These are phyloP conservation scores for Agrostemma githago DNA, from an alignment of 148 eudicot species.

Conservation along the genomic window DNA sequence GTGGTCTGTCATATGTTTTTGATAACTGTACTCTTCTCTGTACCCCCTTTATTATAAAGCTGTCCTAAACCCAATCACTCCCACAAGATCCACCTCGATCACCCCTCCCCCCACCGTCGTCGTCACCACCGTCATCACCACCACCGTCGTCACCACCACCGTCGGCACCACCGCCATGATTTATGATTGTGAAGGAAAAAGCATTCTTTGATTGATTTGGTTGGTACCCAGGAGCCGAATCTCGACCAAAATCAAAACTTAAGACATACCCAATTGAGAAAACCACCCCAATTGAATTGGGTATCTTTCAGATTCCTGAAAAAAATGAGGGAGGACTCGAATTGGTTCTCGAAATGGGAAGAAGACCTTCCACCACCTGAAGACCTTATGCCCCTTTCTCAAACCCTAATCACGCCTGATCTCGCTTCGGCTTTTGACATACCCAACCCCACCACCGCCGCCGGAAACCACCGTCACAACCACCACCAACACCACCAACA, in stretches of 20 bases:
- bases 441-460: conserved; percentile 21
- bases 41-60: conserved; percentile 31
- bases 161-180: background rate
- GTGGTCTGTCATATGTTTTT: conserved; percentile 3
- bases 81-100: conserved; percentile 97
- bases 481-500: conserved; percentile 20
- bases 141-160: conserved; percentile 11
- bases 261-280: conserved; percentile 22
- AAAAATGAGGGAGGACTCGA: conserved; percentile 70
- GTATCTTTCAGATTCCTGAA: conserved; percentile 15
- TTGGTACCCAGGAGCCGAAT: conserved; percentile 15
- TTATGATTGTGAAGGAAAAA: background rate
- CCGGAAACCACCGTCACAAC: background rate
- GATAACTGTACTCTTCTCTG: conserved; percentile 26
- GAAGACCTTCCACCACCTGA: conserved; percentile 76
- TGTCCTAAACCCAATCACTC: conserved; percentile 30
- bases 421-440: conserved; percentile 84
- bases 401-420: conserved; percentile 85
- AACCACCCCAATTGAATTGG: conserved; percentile 23
- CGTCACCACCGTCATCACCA: conserved; percentile 3
- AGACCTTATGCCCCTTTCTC: conserved; percentile 73
- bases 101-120: conserved; percentile 32
- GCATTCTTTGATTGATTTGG: background rate
- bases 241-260: conserved; percentile 16
- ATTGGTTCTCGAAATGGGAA: conserved; percentile 91